Evolutionary conservation across 495 filamentous ascomycete genomes (phyloP).

Genomic region (Astrothelium macrocarpum): DNA sequence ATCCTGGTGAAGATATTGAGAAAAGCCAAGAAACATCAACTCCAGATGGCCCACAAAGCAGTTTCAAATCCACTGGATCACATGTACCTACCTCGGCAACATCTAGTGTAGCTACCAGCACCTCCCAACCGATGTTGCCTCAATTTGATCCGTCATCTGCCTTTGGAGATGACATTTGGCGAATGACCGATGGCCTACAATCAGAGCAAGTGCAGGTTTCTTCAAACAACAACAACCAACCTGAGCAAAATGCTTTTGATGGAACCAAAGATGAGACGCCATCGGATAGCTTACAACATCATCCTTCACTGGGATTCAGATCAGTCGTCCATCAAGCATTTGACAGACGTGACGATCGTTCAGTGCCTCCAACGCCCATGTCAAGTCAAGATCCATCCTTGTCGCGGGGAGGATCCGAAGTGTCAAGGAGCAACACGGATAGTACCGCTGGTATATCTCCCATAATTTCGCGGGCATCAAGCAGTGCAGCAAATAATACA

Average conservation of each 20-base stretch:
- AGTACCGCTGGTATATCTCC: constrained; percentile 59
- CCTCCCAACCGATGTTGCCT: constrained; percentile 10
- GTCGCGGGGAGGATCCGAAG: constrained; percentile 23
- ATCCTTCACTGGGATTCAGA: constrained; percentile 52
- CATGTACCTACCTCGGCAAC: neutral
- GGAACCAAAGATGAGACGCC: neutral
- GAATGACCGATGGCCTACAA: constrained; percentile 7
- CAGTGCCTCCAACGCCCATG: constrained; percentile 47
- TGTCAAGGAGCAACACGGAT: constrained; percentile 53
- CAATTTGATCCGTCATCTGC: constrained; percentile 15
- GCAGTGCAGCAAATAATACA: constrained; percentile 24
- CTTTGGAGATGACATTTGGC: constrained; percentile 26
- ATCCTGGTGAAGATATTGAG: neutral
- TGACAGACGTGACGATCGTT: constrained; percentile 39
- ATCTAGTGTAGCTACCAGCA: neutral
- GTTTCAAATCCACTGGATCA: neutral
- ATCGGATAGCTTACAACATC: constrained; percentile 38
- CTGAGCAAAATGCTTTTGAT: neutral
- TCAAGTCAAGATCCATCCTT: constrained; percentile 20
- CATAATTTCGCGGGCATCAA: constrained; percentile 50
- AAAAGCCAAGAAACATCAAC: neutral
- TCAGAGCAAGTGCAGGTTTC: neutral
- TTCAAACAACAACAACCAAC: neutral
- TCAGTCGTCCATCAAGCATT: constrained; percentile 64
- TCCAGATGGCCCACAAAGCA: neutral